Evolutionary conservation across 2,329 filamentous ascomycete species (phyloP), one percentile per base, ranked within the genome.

Genomic region (Sporothrix pallida): DNA sequence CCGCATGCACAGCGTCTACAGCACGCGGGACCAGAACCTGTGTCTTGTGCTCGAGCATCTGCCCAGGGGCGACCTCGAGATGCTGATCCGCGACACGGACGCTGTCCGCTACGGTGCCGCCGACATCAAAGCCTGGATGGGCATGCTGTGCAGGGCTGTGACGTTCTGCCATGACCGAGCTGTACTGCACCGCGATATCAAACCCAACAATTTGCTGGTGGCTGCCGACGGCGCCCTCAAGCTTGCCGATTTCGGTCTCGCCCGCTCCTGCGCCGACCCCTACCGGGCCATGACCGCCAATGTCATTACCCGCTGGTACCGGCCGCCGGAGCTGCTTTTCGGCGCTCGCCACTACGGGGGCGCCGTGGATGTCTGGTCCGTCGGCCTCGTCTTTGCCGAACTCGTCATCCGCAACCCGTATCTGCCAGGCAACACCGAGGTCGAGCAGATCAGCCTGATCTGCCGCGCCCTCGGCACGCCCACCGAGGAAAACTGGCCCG

Each of bases 101-200:
- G 85, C 86, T 72, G 91, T 98, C 65, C 89, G 90, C 72, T 98
- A 98, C 82, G 93, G 93, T 75, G 89, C 90, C 12, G 92, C 93
- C 20, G 96, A 99, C 82, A 94, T 98, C 82, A 99, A 99, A 82
- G 92, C 94, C 17, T 99, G 96, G 96, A 97, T 98, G 91, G 93
- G 93, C 76, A 98, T 98, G 96, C 88, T 98, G n/a, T 89, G 89
- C 42, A 91, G 95, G 58, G 96, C 93, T 37, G 90, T 98, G 42
- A 97, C 94, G 91, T 99, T 97, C 86, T 98, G 96, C 82, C 96
- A 99, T 82, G 93, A 95, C 80, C 97, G 96, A 81, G 95, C 92
- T 78, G 89, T 99, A 20, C 87, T 99, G 44, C 96, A 99, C 83
- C 93, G 96, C 78, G 96, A 99, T 85, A 98, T 99, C 86, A 99